Evolutionary conservation across 1,139 yeast species (phyloP).

Genomic region (Nakaseomyces kungkrabaensis): DNA sequence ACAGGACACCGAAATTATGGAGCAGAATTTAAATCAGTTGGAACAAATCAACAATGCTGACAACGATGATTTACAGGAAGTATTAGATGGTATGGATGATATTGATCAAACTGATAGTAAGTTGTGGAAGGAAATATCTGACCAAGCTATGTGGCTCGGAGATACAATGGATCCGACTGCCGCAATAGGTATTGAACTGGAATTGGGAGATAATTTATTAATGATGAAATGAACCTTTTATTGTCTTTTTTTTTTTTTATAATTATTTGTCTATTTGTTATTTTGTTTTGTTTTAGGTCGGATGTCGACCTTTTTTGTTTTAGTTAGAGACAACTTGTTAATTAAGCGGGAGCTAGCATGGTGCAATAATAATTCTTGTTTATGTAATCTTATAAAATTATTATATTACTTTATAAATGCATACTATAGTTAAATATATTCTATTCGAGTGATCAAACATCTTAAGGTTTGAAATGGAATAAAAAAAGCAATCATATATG

Average conservation of each 20-base stretch:
- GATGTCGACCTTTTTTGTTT: too few species aligned
- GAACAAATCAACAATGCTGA: slow-evolving; percentile 19
- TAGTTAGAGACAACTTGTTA: too few species aligned
- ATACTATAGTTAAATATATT: not conserved
- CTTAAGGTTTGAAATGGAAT: not conserved
- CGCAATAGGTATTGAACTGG: slow-evolving; percentile 20
- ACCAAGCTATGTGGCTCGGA: slow-evolving; percentile 63
- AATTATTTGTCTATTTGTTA: not conserved
- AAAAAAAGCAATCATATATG: not conserved
- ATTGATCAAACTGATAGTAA: slow-evolving; percentile 42
- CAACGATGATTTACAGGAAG: slow-evolving; percentile 20
- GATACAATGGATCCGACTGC: slow-evolving; percentile 25
- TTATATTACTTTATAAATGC: not conserved
- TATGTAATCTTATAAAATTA: not conserved
- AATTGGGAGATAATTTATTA: slow-evolving; percentile 24
- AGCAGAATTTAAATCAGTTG: slow-evolving; percentile 23
- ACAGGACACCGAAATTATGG: slow-evolving; percentile 20
- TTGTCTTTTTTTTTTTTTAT: not conserved
- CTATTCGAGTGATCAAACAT: not conserved
- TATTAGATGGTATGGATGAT: slow-evolving; percentile 23
- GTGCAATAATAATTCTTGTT: not conserved
- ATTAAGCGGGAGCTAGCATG: too few species aligned
- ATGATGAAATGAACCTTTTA: not conserved
- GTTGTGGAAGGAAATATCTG: slow-evolving; percentile 65
- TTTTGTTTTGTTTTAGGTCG: too few species aligned